phyloP scores from a whole-genome alignment of 352 stramenopile species.

The Phytophthora vignae region DNA sequence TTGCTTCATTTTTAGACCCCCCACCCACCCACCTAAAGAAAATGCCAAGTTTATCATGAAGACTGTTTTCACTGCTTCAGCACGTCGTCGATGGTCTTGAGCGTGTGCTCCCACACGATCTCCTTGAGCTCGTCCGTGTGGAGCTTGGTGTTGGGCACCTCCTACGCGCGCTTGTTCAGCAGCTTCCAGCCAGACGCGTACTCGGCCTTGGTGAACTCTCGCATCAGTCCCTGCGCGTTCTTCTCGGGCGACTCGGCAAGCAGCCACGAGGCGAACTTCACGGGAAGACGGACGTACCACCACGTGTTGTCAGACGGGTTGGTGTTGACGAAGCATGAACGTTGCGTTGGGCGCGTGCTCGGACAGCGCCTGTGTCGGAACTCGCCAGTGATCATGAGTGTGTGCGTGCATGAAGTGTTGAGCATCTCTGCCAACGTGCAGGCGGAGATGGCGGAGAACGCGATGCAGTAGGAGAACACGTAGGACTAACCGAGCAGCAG shows the following conservation, averaged over 20 bases:
- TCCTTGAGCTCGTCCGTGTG: constrained; percentile 19
- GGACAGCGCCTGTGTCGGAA: constrained; percentile 10
- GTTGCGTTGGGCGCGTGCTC: constrained; percentile 3
- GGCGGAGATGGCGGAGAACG: too few relatives aligned
- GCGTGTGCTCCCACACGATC: constrained; percentile 12
- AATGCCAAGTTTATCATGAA: background rate
- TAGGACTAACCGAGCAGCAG: too few relatives aligned
- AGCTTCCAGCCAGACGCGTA: constrained; percentile 10
- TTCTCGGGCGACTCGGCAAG: constrained; percentile 4
- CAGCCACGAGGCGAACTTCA: background rate
- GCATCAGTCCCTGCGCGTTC: background rate
- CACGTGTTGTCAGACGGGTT: background rate
- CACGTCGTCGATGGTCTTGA: constrained; percentile 9
- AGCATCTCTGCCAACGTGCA: too few relatives aligned
- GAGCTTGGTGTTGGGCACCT: constrained; percentile 14
- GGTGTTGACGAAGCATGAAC: constrained; percentile 22
- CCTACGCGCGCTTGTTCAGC: constrained; percentile 8
- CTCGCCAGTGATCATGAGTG: background rate
- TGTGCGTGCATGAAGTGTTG: too few relatives aligned
- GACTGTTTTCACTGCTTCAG: constrained; percentile 3
- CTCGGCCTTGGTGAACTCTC: constrained; percentile 3
- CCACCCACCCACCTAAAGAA: too few relatives aligned
- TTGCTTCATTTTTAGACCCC: background rate
- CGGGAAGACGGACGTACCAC: background rate
- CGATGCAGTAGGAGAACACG: too few relatives aligned